Evolutionary conservation across 2,329 filamentous ascomycete species (phyloP).

Genomic region (Xylariaceae sp.): DNA sequence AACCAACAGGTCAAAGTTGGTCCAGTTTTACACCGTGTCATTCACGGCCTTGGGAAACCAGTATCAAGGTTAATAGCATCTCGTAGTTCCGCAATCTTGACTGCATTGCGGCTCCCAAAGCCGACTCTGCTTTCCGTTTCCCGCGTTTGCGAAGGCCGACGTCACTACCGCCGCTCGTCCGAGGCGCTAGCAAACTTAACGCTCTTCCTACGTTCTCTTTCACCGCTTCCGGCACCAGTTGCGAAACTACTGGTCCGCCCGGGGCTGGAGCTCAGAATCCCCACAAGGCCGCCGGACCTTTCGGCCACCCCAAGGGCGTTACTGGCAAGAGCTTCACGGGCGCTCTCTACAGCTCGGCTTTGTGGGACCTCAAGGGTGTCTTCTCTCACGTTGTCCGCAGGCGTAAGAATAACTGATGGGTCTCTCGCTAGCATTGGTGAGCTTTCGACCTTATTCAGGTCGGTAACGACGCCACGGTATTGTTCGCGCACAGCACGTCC

Average conservation of each 20-base stretch:
- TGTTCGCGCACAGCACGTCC: conserved; percentile 46
- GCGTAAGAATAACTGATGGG: conserved; percentile 16
- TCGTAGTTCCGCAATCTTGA: background rate
- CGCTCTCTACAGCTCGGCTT: conserved; percentile 58
- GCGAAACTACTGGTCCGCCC: conserved; percentile 28
- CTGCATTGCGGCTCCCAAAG: background rate
- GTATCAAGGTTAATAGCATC: background rate
- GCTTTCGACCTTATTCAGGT: conserved; percentile 17
- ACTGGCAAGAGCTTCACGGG: conserved; percentile 46
- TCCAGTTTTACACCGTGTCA: conserved; percentile 1
- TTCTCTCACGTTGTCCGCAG: conserved; percentile 37
- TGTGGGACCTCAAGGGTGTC: conserved; percentile 54
- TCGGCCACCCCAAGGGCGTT: conserved; percentile 16
- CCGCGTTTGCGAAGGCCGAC: background rate
- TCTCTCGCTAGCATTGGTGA: conserved; percentile 18
- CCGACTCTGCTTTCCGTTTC: background rate
- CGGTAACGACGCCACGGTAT: conserved; percentile 27
- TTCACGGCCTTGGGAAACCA: background rate
- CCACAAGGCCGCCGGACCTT: conserved; percentile 38
- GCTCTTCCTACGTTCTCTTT: conserved; percentile 58
- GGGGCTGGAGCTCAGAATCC: conserved; percentile 52
- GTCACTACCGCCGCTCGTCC: conserved; percentile 33
- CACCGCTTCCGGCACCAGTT: conserved; percentile 30
- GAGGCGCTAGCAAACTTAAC: conserved; percentile 55
- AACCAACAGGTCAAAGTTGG: background rate